A percentile compares a stretch with the other conserved stretches of the same genome.
phyloP scores from a whole-genome alignment of 257 asterid genomes.

The Penstemon eatonii region DNA sequence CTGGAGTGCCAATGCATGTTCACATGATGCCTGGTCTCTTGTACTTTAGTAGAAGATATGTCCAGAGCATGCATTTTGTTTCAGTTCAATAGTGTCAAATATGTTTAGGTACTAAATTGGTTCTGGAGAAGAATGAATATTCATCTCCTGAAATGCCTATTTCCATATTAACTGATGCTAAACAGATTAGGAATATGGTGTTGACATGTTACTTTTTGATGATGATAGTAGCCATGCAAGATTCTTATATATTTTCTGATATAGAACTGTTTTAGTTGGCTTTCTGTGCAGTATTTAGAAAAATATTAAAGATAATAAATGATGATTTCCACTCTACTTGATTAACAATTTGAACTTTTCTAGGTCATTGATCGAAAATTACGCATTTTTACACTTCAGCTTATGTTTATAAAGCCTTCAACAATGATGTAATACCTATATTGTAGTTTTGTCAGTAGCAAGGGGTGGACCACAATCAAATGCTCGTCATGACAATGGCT shows the following conservation, averaged over 20 bases:
- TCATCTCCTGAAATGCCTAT: neutral
- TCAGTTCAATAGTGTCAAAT: neutral
- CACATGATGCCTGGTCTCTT: neutral
- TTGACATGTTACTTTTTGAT: neutral
- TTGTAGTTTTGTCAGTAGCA: slow-evolving; percentile 30
- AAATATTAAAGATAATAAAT: neutral
- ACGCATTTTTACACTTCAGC: neutral
- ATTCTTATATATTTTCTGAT: neutral
- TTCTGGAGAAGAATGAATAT: neutral
- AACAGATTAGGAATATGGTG: neutral
- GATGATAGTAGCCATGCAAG: neutral
- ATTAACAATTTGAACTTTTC: neutral
- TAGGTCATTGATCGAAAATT: neutral
- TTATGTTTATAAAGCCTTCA: neutral
- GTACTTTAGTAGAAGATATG: slow-evolving; percentile 8
- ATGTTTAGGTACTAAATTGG: neutral
- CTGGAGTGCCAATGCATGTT: neutral
- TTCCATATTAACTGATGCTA: neutral
- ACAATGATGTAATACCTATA: slow-evolving; percentile 9
- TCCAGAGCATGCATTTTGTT: neutral
- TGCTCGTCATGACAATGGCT: slow-evolving; percentile 36
- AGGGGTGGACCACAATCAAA: slow-evolving; percentile 36
- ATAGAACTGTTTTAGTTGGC: neutral
- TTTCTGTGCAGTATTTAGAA: neutral
- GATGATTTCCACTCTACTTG: neutral